Conservation (phyloP, 176 grass and related monocot species). For the Alloteropsis semialata region DNA sequence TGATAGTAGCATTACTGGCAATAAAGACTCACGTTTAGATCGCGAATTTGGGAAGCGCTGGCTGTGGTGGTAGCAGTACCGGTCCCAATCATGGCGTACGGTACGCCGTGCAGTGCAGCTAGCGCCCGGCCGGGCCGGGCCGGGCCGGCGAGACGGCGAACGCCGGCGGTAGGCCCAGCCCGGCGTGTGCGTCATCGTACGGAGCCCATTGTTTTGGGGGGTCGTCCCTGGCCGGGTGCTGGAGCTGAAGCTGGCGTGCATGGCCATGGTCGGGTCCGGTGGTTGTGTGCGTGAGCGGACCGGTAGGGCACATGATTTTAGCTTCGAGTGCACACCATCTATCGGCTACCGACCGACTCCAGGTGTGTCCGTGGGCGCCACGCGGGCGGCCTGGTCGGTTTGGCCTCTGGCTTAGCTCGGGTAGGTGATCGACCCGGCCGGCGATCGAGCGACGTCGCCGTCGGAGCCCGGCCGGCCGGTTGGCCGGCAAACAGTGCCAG, state of each 20-base stretch:
- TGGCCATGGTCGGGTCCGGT: not conserved
- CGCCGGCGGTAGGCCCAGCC: not conserved
- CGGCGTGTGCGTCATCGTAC: too few species aligned
- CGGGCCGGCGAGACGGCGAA: not conserved
- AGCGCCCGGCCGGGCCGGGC: not conserved
- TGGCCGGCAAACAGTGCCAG: not conserved
- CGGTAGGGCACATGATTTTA: constrained; percentile 33
- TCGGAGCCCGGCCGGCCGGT: not conserved
- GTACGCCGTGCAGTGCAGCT: not conserved
- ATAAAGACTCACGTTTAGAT: not conserved
- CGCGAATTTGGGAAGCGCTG: not conserved
- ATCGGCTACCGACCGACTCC: not conserved
- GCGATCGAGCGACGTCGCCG: not conserved
- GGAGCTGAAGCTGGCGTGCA: not conserved
- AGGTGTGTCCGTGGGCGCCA: not conserved
- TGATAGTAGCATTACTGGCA: not conserved
- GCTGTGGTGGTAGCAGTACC: not conserved
- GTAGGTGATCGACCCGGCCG: not conserved
- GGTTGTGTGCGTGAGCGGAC: not conserved
- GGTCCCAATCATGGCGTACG: not conserved
- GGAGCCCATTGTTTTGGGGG: not conserved
- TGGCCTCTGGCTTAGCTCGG: not conserved
- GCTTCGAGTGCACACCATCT: constrained; percentile 42
- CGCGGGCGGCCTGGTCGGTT: not conserved
- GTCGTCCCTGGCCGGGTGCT: not conserved